These are phyloP conservation scores for Coffea humblotiana DNA, from an alignment of 305 asterid genomes.

Conservation along the genomic window DNA sequence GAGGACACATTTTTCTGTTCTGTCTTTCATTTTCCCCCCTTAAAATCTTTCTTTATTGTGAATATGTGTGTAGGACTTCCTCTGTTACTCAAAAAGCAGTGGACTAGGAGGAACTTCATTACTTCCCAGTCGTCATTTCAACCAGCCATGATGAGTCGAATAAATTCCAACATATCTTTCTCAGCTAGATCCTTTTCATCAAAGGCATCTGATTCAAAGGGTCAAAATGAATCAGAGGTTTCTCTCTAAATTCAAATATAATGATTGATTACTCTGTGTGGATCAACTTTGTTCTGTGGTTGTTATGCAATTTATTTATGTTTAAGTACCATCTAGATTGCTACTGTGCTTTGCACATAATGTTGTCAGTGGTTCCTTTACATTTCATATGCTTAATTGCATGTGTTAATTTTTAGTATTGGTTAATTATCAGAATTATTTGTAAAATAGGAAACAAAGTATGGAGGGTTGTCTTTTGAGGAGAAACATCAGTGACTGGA, in stretches of 20 bases:
- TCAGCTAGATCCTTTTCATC: slow-evolving; percentile 63
- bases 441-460: neutral
- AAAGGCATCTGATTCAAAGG: slow-evolving; percentile 50
- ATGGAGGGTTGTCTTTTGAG: neutral
- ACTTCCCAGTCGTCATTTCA: slow-evolving; percentile 40
- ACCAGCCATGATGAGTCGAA: slow-evolving; percentile 33
- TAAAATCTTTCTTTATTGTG: slow-evolving; percentile 17
- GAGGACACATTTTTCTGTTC: neutral
- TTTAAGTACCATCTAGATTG: neutral
- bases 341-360: neutral
- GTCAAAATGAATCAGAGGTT: slow-evolving; percentile 61
- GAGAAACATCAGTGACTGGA: neutral
- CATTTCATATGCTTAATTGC: neutral
- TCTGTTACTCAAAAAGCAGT: slow-evolving; percentile 27
- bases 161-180: slow-evolving; percentile 32
- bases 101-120: slow-evolving; percentile 37
- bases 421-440: neutral
- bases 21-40: neutral
- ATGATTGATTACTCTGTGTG: neutral
- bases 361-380: neutral
- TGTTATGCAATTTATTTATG: neutral
- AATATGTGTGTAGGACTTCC: slow-evolving; percentile 42
- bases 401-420: slow-evolving; percentile 1
- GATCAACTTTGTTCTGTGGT: neutral
- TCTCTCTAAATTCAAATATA: slow-evolving; percentile 11